A percentile compares a stretch with the other conserved stretches of the same genome.
Conservation (phyloP, 1,139 yeast genomes). For the Sugiyamaella neomexicana region DNA sequence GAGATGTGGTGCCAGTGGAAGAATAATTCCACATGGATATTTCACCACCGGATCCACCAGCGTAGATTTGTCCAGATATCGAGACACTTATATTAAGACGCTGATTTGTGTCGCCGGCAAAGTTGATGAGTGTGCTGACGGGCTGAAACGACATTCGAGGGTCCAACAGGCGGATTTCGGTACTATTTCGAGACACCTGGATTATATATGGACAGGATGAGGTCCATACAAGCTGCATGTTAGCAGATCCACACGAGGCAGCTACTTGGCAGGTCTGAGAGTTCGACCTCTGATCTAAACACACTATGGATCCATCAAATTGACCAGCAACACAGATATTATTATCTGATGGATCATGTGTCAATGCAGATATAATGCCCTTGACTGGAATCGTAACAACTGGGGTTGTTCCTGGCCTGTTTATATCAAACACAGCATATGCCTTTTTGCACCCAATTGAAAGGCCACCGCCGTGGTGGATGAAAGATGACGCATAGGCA, state of each 20-base stretch:
- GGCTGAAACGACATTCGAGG: slow-evolving; percentile 34
- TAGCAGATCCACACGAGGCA: slow-evolving; percentile 25
- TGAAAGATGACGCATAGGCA: slow-evolving; percentile 26
- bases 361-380: slow-evolving; percentile 19
- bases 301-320: slow-evolving; percentile 27
- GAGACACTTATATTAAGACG: slow-evolving; percentile 32
- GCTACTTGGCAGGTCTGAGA: slow-evolving; percentile 12
- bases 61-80: slow-evolving; percentile 31
- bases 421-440: slow-evolving; percentile 34
- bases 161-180: slow-evolving; percentile 35
- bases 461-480: slow-evolving; percentile 15
- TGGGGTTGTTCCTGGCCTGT: slow-evolving; percentile 25
- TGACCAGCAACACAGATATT: slow-evolving; percentile 20
- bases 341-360: slow-evolving; percentile 12
- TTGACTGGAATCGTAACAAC: slow-evolving; percentile 9
- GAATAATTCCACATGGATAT: slow-evolving; percentile 28
- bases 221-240: slow-evolving; percentile 38
- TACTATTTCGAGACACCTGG: slow-evolving; percentile 33
- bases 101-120: slow-evolving; percentile 31
- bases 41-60: slow-evolving; percentile 35
- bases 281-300: slow-evolving; percentile 17
- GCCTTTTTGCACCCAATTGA: slow-evolving; percentile 29
- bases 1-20: not conserved
- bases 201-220: slow-evolving; percentile 34
- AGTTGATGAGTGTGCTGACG: slow-evolving; percentile 24